These are phyloP conservation scores for Nicotiana knightiana DNA, from an alignment of 257 asterid genomes.

Conservation along the genomic window DNA sequence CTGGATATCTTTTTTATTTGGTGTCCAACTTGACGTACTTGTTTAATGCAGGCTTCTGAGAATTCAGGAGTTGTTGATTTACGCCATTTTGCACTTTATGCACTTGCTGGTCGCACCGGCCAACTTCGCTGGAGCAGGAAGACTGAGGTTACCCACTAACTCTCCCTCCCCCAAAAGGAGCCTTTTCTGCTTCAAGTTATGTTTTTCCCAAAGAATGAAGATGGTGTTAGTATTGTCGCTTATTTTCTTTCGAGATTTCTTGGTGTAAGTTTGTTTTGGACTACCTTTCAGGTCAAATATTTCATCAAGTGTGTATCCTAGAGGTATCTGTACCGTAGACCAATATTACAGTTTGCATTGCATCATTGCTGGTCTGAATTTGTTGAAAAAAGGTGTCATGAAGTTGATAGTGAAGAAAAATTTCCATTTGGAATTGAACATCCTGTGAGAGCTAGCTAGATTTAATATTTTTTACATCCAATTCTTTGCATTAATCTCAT, in stretches of 20 bases:
- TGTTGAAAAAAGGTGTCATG: not conserved
- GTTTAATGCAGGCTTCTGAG: slow-evolving; percentile 50
- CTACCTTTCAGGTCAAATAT: not conserved
- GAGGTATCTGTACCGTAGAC: not conserved
- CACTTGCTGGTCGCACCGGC: slow-evolving; percentile 91
- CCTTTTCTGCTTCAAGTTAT: not conserved
- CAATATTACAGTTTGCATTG: not conserved
- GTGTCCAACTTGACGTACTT: not conserved
- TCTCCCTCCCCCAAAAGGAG: not conserved
- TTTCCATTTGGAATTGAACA: not conserved
- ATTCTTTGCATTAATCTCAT: not conserved
- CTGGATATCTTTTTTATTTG: not conserved
- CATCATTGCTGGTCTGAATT: not conserved
- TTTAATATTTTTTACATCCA: not conserved
- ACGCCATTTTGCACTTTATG: slow-evolving; percentile 89
- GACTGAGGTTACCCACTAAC: slow-evolving; percentile 49
- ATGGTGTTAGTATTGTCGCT: not conserved
- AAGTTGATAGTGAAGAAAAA: not conserved
- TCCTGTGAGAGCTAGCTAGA: not conserved
- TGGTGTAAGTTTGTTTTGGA: not conserved
- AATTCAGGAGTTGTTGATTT: slow-evolving; percentile 67
- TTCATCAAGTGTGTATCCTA: slow-evolving; percentile 6
- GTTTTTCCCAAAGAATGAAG: not conserved
- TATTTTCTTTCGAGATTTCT: not conserved
- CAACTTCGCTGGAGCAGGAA: slow-evolving; percentile 82